Evolutionary conservation across 2,329 filamentous ascomycete genomes (phyloP).

Genomic region (Aspergillus chevalieri): DNA sequence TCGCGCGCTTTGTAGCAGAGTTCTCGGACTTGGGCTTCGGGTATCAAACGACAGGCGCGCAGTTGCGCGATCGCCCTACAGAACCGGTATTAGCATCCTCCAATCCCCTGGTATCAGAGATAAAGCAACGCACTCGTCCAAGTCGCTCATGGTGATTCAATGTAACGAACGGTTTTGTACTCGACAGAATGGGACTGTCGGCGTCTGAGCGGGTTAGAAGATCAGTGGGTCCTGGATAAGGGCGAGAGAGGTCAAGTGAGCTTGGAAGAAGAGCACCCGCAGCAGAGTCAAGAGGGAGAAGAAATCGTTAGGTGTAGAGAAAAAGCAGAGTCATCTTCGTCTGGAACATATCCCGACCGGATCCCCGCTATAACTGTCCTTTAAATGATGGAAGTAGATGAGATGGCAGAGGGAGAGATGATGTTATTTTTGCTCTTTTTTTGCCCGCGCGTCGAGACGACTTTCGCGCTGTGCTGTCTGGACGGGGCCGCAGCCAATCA

Average conservation of each 20-base stretch:
- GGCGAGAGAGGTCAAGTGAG: constrained; percentile 5
- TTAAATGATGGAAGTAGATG: background rate
- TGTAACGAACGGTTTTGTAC: background rate
- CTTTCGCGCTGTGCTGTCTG: background rate
- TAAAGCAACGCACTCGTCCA: constrained; percentile 65
- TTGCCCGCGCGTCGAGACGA: constrained; percentile 4
- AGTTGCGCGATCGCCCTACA: constrained; percentile 86
- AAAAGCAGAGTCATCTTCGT: constrained; percentile 15
- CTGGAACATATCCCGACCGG: constrained; percentile 1
- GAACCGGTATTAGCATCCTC: background rate
- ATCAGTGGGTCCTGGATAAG: constrained; percentile 13
- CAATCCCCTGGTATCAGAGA: constrained; percentile 1
- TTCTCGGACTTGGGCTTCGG: constrained; percentile 90
- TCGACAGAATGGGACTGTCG: constrained; percentile 1
- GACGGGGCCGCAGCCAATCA: constrained; percentile 21
- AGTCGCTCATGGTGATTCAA: constrained; percentile 68
- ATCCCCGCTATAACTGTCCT: background rate
- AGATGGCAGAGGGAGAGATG: constrained; percentile 4
- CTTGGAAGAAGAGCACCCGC: constrained; percentile 3
- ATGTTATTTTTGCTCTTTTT: background rate
- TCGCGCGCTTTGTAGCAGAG: constrained; percentile 96
- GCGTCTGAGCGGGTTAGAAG: constrained; percentile 3
- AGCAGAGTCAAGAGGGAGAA: constrained; percentile 1
- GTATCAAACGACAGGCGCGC: constrained; percentile 91
- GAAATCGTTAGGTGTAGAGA: constrained; percentile 14